phyloP scores from a whole-genome alignment of 129 eudicot species.

The Centella asiatica region DNA sequence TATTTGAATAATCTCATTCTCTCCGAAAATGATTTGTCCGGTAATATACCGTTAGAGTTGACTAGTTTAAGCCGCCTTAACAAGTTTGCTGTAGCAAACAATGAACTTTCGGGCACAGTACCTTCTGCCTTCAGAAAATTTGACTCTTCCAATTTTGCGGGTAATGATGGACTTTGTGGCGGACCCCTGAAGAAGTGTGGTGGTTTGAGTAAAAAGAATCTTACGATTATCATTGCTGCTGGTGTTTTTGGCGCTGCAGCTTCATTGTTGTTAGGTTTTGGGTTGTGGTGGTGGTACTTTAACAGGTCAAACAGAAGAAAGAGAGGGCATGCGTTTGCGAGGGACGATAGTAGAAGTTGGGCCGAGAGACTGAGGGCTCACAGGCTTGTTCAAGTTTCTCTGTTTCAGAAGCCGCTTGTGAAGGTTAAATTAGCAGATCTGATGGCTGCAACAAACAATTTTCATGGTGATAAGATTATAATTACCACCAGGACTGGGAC shows the following conservation, averaged over 20 bases:
- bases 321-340: constrained; percentile 37
- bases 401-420: constrained; percentile 77
- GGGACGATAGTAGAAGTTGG: constrained; percentile 53
- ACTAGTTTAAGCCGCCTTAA: constrained; percentile 42
- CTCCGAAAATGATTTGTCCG: constrained; percentile 44
- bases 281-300: constrained; percentile 75
- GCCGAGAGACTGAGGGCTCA: constrained; percentile 42
- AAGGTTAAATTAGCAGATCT: constrained; percentile 69
- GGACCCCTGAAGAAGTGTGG: constrained; percentile 55
- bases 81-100: constrained; percentile 53
- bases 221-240: constrained; percentile 55
- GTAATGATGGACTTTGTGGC: constrained; percentile 66
- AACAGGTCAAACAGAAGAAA: constrained; percentile 32
- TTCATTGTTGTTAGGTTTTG: constrained; percentile 61
- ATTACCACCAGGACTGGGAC: constrained; percentile 49
- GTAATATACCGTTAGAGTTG: constrained; percentile 46
- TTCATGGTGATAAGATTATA: constrained; percentile 31
- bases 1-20: constrained; percentile 43
- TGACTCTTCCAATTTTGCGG: constrained; percentile 24
- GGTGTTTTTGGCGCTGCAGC: constrained; percentile 74
- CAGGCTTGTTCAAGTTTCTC: constrained; percentile 58
- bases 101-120: constrained; percentile 47
- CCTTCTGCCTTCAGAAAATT: constrained; percentile 26
- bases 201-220: constrained; percentile 54
- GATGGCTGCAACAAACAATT: constrained; percentile 60